phyloP scores from a whole-genome alignment of 768 basidiomycete species.

The Podaxis sp. region DNA sequence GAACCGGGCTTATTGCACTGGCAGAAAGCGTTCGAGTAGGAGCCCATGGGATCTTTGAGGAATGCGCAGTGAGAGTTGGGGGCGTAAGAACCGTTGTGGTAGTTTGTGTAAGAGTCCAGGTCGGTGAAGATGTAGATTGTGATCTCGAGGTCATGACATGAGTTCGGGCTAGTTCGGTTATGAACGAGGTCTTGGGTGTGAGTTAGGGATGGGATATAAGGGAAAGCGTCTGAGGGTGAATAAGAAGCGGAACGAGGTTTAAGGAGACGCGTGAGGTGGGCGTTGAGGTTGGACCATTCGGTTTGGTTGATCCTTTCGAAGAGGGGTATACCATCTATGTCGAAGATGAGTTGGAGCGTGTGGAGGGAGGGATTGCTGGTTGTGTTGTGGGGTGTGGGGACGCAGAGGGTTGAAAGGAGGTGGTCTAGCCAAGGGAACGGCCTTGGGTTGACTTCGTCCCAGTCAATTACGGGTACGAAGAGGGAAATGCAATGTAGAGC shows the following conservation, averaged over 20 bases:
- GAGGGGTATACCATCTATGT: slow-evolving; percentile 5
- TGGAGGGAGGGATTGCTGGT: slow-evolving; percentile 6
- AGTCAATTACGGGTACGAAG: slow-evolving; percentile 11
- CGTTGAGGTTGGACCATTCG: slow-evolving; percentile 11
- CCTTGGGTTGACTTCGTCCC: slow-evolving; percentile 10
- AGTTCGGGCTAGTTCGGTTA: not conserved
- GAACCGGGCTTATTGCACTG: not conserved
- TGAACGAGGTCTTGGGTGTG: not conserved
- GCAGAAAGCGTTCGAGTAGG: not conserved
- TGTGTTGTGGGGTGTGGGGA: not conserved
- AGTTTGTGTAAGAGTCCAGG: not conserved
- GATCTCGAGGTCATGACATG: not conserved
- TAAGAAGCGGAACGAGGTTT: not conserved
- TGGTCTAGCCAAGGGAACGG: slow-evolving; percentile 12
- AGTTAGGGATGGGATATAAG: not conserved
- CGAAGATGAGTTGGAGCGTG: slow-evolving; percentile 10
- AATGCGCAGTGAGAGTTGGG: not conserved
- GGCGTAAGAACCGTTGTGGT: not conserved
- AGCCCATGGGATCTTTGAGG: slow-evolving; percentile 1
- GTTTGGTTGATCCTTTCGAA: slow-evolving; percentile 1
- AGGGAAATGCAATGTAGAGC: slow-evolving; percentile 12
- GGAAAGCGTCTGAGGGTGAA: not conserved
- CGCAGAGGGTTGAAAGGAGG: slow-evolving; percentile 9
- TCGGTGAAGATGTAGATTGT: slow-evolving; percentile 14
- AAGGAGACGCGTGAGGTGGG: slow-evolving; percentile 9